phyloP scores from a whole-genome alignment of 164 flowering plant species.

The Malania oleifera region DNA sequence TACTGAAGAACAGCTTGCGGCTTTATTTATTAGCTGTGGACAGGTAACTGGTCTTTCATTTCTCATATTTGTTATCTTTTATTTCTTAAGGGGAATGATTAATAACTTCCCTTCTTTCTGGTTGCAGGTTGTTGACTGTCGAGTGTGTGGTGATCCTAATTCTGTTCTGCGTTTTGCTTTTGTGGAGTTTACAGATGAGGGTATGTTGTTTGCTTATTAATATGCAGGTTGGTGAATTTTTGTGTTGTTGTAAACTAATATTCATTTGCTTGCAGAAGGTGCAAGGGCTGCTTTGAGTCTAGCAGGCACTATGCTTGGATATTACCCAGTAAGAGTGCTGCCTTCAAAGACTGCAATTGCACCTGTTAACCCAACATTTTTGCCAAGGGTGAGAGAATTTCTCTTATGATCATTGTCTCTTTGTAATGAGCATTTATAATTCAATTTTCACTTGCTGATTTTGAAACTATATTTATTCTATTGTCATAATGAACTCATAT shows the following conservation, averaged over 20 bases:
- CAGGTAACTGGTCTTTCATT: constrained; percentile 38
- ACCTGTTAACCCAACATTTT: constrained; percentile 93
- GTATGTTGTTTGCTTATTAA: constrained; percentile 27
- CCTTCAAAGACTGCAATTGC: constrained; percentile 99
- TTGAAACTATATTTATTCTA: not conserved
- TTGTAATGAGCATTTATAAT: not conserved
- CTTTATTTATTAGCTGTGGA: constrained; percentile 74
- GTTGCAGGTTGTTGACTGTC: constrained; percentile 92
- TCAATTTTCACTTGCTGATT: not conserved
- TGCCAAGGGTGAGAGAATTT: constrained; percentile 72
- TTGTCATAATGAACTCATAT: not conserved
- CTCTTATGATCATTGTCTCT: not conserved
- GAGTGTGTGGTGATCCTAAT: constrained; percentile 96
- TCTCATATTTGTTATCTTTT: not conserved
- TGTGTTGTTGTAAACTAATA: not conserved
- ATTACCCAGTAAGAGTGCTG: constrained; percentile 84
- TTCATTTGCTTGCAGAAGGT: constrained; percentile 52
- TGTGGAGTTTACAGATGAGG: constrained; percentile 88
- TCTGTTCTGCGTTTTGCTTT: constrained; percentile 95
- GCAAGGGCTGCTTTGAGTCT: constrained; percentile 83
- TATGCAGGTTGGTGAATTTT: not conserved
- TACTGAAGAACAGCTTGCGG: constrained; percentile 95
- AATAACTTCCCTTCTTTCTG: not conserved
- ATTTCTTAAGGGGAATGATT: not conserved
- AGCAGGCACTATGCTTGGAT: constrained; percentile 94